Evolutionary conservation across 768 basidiomycete species (phyloP), one percentile per base, ranked within the genome.

Genomic region (Mycena floridula): DNA sequence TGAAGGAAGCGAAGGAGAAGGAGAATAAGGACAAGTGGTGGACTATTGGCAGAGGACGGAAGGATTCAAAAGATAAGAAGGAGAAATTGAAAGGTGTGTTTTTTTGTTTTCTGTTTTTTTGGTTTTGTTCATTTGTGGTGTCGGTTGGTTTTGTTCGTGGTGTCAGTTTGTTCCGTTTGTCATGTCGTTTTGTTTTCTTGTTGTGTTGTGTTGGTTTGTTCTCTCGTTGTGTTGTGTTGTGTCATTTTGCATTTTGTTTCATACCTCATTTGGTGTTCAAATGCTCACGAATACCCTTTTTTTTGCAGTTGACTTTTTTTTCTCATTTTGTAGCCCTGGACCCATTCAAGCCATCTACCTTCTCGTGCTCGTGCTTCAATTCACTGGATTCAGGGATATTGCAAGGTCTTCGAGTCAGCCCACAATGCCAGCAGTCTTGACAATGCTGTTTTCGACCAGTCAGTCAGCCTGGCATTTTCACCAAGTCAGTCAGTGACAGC

Each of bases 11-110:
- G n/a, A n/a, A n/a, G 47, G 55, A 65, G 45, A 69, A 68, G 54
- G 49, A 67, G 44, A 76, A 72, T 49, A 77, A 70, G 54, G 71
- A 73, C 55, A 85, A 81, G 60, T 90, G 87, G 86, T 90, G 87
- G 89, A 89, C 76, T 50, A 81, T 90, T 47, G 81, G 85, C 5
- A 66, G 85, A 12, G 84, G 84, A 7, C 64, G 82, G 52, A 88
- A 81, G 56, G 86, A 85, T 45, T 79, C 77, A 13, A 85, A 86
- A 59, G 81, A 81, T 54, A n/a, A n/a, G n/a, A 77, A 76, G 61
- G 69, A 64, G 13, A 72, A 72, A 50, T 61, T 65, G 22, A 66
- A 66, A 48, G 43, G 47, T 51, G 1, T 13, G 30, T 18, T n/a
- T 39, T 27, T 35, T 23, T 13, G 22, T 25, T 8, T n/a, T n/a